Conservation (phyloP, 805 yeast genomes). For the Saccharomycopsis vini region DNA sequence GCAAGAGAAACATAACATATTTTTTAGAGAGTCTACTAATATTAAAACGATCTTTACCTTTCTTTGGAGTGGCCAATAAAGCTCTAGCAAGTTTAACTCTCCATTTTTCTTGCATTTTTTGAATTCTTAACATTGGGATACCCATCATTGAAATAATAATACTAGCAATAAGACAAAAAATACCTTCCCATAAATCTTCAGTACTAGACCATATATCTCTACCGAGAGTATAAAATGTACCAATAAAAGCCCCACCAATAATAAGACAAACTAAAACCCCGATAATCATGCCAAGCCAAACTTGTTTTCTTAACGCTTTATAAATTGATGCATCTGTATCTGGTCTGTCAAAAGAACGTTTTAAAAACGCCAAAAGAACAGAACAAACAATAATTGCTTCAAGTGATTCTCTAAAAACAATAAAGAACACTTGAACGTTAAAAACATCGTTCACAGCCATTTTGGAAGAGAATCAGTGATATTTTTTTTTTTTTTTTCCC, state of each 20-base stretch:
- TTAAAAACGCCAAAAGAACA: conserved; percentile 81
- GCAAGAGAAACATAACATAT: conserved; percentile 83
- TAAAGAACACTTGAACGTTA: conserved; percentile 55
- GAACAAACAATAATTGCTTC: conserved; percentile 92
- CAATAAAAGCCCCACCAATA: conserved; percentile 90
- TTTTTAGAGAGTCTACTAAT: conserved; percentile 52
- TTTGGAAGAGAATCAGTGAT: too few species aligned
- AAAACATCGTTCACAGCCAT: conserved; percentile 16
- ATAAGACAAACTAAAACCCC: conserved; percentile 76
- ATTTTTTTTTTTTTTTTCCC: too few species aligned
- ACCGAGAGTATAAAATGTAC: conserved; percentile 76
- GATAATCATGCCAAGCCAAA: conserved; percentile 70
- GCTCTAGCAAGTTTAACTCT: conserved; percentile 88
- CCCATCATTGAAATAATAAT: conserved; percentile 90
- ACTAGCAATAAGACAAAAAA: conserved; percentile 84
- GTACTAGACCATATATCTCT: conserved; percentile 78
- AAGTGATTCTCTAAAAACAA: conserved; percentile 86
- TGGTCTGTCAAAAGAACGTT: conserved; percentile 61
- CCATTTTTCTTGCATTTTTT: conserved; percentile 97
- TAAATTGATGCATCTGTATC: conserved; percentile 43
- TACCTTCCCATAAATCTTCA: conserved; percentile 97
- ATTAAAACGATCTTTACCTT: conserved; percentile 40
- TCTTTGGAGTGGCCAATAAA: conserved; percentile 49
- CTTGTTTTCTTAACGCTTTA: conserved; percentile 61
- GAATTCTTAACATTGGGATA: conserved; percentile 88